Percentiles rank a stretch among this genome's conserved stretches.
Conservation (phyloP, 192 early-diverging fungal genomes). For the Helicostylum pulchrum region DNA sequence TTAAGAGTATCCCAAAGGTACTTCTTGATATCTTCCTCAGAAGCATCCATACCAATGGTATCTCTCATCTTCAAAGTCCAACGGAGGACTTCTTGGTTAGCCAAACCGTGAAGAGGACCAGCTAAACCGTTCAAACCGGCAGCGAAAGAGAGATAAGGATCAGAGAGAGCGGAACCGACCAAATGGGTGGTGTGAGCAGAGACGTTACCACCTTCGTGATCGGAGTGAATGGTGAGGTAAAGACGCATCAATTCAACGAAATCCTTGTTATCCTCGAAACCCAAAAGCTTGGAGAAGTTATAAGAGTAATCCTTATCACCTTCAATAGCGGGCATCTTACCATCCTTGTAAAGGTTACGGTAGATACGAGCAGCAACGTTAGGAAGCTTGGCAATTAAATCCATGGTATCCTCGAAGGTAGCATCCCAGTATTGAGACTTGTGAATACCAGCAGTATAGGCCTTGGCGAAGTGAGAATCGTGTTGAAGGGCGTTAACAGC, state of each 20-base stretch:
- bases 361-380: conserved; percentile 97
- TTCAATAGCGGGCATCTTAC: conserved; percentile 86
- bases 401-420: conserved; percentile 95
- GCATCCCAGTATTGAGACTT: conserved; percentile 97
- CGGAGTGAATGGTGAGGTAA: conserved; percentile 99
- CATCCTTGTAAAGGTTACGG: conserved; percentile 98
- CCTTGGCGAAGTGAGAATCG: conserved; percentile 96
- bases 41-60: conserved; percentile 78
- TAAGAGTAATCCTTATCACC: conserved; percentile 88
- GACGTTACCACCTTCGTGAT: conserved; percentile 99
- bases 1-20: conserved; percentile 97
- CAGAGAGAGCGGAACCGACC: conserved; percentile 95
- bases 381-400: conserved; percentile 98
- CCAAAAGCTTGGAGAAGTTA: conserved; percentile 93
- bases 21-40: conserved; percentile 93
- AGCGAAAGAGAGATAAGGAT: conserved; percentile 97
- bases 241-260: conserved; percentile 98
- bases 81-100: conserved; percentile 99
- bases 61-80: conserved; percentile 94
- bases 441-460: conserved; percentile 87
- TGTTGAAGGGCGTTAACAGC: conserved; percentile 97
- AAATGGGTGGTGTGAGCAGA: conserved; percentile 88
- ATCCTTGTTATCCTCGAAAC: conserved; percentile 81
- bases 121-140: conserved; percentile 97
- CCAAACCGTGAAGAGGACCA: conserved; percentile 98